phyloP scores from a whole-genome alignment of 73 alveolate genomes.

The Blepharisma japonicum region DNA sequence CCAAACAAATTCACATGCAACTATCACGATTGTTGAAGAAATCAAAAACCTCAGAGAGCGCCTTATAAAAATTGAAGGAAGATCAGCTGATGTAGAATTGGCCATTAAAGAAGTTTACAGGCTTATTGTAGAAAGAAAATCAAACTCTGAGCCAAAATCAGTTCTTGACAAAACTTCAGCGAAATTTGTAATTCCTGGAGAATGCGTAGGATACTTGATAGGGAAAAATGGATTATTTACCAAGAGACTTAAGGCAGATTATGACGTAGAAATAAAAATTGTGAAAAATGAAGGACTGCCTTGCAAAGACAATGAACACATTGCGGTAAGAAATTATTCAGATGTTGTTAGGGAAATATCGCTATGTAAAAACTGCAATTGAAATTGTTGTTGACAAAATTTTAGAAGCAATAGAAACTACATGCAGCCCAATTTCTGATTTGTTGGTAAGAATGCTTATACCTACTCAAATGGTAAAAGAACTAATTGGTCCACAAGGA shows the following conservation, averaged over 20 bases:
- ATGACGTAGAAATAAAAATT: conserved; percentile 15
- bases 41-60: not conserved
- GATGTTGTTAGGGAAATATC: conserved; percentile 8
- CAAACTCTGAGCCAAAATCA: conserved; percentile 1
- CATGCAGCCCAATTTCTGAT: not conserved
- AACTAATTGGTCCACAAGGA: conserved; percentile 27
- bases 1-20: not conserved
- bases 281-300: conserved; percentile 5
- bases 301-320: conserved; percentile 6
- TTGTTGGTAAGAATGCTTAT: not conserved
- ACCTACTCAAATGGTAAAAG: not conserved
- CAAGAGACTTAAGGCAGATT: not conserved
- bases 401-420: not conserved
- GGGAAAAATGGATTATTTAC: not conserved
- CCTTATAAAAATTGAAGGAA: not conserved
- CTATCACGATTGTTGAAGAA: not conserved
- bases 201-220: not conserved
- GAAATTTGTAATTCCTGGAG: conserved; percentile 6
- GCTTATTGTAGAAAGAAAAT: not conserved
- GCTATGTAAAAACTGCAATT: not conserved
- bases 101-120: not conserved
- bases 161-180: not conserved
- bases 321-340: not conserved
- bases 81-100: not conserved
- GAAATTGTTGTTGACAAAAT: not conserved